Evolutionary conservation across 768 basidiomycete genomes (phyloP), one percentile per base, ranked within the genome.

Genomic region (Sporobolomyces pararoseus): DNA sequence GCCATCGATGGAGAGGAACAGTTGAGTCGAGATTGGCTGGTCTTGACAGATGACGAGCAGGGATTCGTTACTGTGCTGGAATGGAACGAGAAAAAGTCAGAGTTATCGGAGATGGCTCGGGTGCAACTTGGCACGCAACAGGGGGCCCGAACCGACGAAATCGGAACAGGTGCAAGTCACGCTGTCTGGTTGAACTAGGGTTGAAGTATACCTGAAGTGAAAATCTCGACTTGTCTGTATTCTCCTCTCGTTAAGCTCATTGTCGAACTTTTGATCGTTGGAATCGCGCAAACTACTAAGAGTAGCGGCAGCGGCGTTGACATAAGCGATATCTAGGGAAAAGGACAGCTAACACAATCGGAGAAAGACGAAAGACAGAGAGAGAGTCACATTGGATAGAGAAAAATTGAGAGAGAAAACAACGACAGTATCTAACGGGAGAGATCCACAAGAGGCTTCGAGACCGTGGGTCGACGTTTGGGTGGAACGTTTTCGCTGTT

Each of bases 11-110:
- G n/a, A n/a, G n/a, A 35, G 19, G 39, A 23, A 25, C 53, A 65
- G 49, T 31, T 44, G n/a, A 60, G 47, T 14, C 39, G 29, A 51
- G 77, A 77, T 31, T 77, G 74, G 74, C 31, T 77, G 60, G 69
- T 74, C 5, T 57, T 78, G 50, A 78, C 77, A 35, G 77, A 78
- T 34, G 73, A 75, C 47, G 70, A 75, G 53, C 37, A 69, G 21
- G 76, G 77, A 0, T 72, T 60, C 47, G 74, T 78, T 21, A 55
- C 66, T 21, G 49, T 78, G 6, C 53, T 78, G 27, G 68, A 71
- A 51, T 78, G 75, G 75, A 27, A 37, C 4, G 59, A 62, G 19
- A 62, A 71, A 46, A 67, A 64, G 53, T n/a, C 34, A 14, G 34
- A 73, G 59, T 59, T 77, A 51, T 49, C 46, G 39, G 74, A 74